Conservation (phyloP, 2,329 filamentous ascomycete genomes). For the Bipolaris gigantea region DNA sequence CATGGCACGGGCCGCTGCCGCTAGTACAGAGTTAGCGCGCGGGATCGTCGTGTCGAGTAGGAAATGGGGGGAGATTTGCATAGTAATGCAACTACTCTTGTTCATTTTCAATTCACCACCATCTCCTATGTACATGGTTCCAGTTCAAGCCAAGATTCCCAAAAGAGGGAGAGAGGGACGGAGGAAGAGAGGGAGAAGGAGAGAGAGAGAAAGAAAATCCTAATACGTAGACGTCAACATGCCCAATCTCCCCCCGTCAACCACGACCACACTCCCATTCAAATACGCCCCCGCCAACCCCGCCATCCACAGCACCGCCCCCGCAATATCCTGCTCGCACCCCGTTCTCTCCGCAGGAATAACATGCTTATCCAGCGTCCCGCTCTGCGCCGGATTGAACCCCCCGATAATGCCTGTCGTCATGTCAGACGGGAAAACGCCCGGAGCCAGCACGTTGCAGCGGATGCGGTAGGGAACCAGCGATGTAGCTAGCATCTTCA, state of each 20-base stretch:
- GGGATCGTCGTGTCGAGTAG: not conserved
- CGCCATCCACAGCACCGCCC: slow-evolving; percentile 66
- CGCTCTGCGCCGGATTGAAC: not conserved
- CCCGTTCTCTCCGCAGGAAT: slow-evolving; percentile 62
- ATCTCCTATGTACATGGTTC: too few relatives aligned
- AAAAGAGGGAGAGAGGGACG: too few relatives aligned
- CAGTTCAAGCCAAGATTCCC: too few relatives aligned
- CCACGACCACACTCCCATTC: slow-evolving; percentile 64
- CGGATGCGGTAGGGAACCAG: slow-evolving; percentile 50
- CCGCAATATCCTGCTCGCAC: slow-evolving; percentile 64
- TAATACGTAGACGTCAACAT: slow-evolving; percentile 60
- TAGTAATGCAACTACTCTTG: not conserved
- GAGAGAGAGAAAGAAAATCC: too few relatives aligned
- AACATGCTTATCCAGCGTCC: slow-evolving; percentile 9
- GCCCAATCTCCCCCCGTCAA: slow-evolving; percentile 65
- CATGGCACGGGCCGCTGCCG: slow-evolving; percentile 2
- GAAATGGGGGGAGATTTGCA: too few relatives aligned
- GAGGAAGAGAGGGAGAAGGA: too few relatives aligned
- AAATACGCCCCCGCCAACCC: slow-evolving; percentile 66
- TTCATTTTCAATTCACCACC: not conserved
- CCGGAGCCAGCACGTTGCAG: slow-evolving; percentile 55
- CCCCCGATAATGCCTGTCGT: slow-evolving; percentile 14
- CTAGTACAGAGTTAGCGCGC: not conserved
- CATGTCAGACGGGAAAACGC: slow-evolving; percentile 34
- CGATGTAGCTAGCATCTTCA: slow-evolving; percentile 53